Evolutionary conservation across 148 eudicot genomes (phyloP), one percentile per base, ranked within the genome.

Genomic region (Spergularia marina): DNA sequence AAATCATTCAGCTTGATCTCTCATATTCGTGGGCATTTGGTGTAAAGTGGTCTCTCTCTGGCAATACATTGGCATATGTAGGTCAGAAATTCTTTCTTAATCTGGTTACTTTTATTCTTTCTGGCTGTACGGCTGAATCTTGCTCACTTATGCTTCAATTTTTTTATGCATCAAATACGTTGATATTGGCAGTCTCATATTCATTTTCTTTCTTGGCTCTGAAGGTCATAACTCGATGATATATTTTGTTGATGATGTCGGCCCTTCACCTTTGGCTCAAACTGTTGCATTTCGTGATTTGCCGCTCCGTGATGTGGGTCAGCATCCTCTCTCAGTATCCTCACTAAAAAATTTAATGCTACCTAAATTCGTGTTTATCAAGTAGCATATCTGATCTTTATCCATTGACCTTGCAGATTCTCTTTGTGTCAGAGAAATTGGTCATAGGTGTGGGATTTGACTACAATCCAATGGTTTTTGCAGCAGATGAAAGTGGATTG

Each of bases 301-400:
- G 91, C 98, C 98, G 72, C 98, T 95, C 78, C 96, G 98, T 87
- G 98, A 95, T 95, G 98, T 95, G 98, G 98, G 98, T 95, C 98
- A 90, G 98, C 93, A 83, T 89, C 93, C 96, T 86, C 84, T 90
- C 92, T 88, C 76, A 68, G 81, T 70, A 83, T 71, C 78, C 76
- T 61, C 77, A 20, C 61, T 82, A 57, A 16, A 21, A 36, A 56
- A 54, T 25, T 12, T 30, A 30, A 18, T 80, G 58, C 77, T 69
- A 79, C 53, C 54, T 61, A 12, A 18, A 21, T 53, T 17, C 20
- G 63, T 58, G 54, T 39, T 10, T 39, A 20, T 75, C 66, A 74
- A 56, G n/a, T 40, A 58, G 54, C 66, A 30, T 63, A 53, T n/a
- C 70, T 71, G 60, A 71, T 18, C 60, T 57, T 71, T 57, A 60